These are phyloP conservation scores for Cladosporium cucumerinum DNA, from an alignment of 2,329 filamentous ascomycete species.

Conservation along the genomic window DNA sequence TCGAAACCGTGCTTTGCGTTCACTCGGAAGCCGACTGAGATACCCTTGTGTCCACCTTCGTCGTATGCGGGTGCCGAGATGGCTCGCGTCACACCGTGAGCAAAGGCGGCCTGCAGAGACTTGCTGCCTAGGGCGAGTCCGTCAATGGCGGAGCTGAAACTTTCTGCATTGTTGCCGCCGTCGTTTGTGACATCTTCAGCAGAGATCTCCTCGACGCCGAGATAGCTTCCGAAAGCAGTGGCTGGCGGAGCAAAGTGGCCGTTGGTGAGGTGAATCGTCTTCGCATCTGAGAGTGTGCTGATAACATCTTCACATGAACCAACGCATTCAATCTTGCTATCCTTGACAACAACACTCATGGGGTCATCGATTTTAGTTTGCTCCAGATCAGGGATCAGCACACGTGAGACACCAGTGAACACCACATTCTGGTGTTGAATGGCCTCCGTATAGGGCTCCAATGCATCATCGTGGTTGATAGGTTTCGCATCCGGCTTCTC, in stretches of 20 bases:
- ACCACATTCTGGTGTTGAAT: conserved; percentile 44
- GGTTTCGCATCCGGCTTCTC: conserved; percentile 46
- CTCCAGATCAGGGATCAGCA: conserved; percentile 49
- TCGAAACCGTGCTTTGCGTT: conserved; percentile 35
- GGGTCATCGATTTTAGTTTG: conserved; percentile 15
- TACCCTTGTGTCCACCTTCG: conserved; percentile 35
- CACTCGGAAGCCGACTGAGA: conserved; percentile 37
- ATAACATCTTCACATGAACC: conserved; percentile 52
- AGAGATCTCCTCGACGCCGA: conserved; percentile 64
- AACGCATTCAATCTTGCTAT: conserved; percentile 56
- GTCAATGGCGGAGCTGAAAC: conserved; percentile 56
- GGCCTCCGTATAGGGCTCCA: not conserved
- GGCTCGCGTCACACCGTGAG: conserved; percentile 39
- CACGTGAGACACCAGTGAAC: conserved; percentile 56
- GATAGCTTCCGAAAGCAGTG: conserved; percentile 57
- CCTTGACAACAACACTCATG: conserved; percentile 49
- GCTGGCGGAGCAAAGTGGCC: conserved; percentile 61
- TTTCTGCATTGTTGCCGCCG: conserved; percentile 49
- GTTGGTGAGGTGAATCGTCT: conserved; percentile 51
- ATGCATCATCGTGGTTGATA: conserved; percentile 39
- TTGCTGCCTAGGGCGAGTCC: conserved; percentile 42
- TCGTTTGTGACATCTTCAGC: conserved; percentile 49
- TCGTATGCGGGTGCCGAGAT: conserved; percentile 37
- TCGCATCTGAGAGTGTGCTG: conserved; percentile 37
- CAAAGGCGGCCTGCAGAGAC: conserved; percentile 36